Evolutionary conservation across 345 rosid species (phyloP), one percentile per base, ranked within the genome.

Genomic region (Acer campestre): DNA sequence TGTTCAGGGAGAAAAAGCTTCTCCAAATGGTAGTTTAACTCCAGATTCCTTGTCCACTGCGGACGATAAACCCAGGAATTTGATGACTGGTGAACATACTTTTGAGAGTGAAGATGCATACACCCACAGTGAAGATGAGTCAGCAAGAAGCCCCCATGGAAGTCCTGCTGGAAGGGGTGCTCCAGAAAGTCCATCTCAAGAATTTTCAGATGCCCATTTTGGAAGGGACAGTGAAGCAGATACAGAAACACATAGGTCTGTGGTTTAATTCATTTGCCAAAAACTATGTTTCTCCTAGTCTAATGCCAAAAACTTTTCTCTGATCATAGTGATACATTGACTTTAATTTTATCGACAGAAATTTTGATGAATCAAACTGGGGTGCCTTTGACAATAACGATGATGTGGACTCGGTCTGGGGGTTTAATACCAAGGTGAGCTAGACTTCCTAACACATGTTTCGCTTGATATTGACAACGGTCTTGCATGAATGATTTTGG

Each of bases 331-430:
- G 56, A 66, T 69, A 59, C 65, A 14, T 74, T 25, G 27, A 9
- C 23, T 29, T 78, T 18, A 79, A 42, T 84, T 16, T 53, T 65
- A 10, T 58, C 22, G 38, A 77, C 78, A 89, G 94, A 83, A 89
- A 89, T 79, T 95, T 91, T 77, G 99, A 96, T 82, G 99, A 92
- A 62, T 91, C 97, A 48, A 88, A 84, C 35, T 96, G 98, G 99
- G 97, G 98, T 76, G 95, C 94, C 56, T 94, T 96, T 74, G 99
- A 92, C 86, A 84, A 90, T 79, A 86, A 88, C 68, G 98, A 96
- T 85, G 99, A 96, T 83, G 84, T 85, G 44, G 99, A 94, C 84
- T 92, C 97, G 7, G 91, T 94, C 35, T 96, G 99, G 99, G 98
- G 98, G 20, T 90, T 96, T 79, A 87, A 89, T 75, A 78, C 86